Conservation (phyloP, 2,329 filamentous ascomycete genomes). For the Hypoxylon sp. region DNA sequence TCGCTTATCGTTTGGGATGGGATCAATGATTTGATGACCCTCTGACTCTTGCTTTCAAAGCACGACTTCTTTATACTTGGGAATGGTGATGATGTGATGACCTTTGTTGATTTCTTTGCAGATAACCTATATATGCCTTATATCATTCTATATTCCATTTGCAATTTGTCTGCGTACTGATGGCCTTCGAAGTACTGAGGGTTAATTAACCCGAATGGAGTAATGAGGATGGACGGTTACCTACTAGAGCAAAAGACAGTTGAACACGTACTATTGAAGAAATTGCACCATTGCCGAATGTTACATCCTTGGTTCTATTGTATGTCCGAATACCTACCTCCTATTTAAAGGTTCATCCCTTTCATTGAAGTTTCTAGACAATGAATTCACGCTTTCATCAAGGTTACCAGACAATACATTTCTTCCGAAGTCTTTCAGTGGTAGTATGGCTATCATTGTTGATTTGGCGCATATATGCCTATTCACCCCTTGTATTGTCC, state of each 20-base stretch:
- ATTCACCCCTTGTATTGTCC: background rate
- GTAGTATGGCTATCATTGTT: background rate
- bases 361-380: background rate
- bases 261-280: background rate
- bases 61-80: conserved; percentile 6
- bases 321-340: background rate
- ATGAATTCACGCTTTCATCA: background rate
- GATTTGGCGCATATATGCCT: background rate
- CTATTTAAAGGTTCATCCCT: background rate
- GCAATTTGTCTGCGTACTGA: background rate
- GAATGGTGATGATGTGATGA: conserved; percentile 31
- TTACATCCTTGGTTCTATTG: background rate
- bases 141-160: background rate
- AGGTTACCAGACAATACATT: conserved; percentile 1
- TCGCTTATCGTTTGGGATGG: conserved; percentile 2
- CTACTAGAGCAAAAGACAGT: too few species aligned
- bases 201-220: background rate
- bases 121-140: conserved; percentile 13
- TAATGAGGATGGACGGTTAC: background rate
- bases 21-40: conserved; percentile 4
- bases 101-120: conserved; percentile 17
- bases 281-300: background rate
- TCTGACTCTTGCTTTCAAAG: conserved; percentile 4
- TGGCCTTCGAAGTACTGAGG: background rate
- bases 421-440: background rate